Evolutionary conservation across 169 alveolate species (phyloP), one percentile per base, ranked within the genome.

Genomic region (Plasmodium gallinaceum): DNA sequence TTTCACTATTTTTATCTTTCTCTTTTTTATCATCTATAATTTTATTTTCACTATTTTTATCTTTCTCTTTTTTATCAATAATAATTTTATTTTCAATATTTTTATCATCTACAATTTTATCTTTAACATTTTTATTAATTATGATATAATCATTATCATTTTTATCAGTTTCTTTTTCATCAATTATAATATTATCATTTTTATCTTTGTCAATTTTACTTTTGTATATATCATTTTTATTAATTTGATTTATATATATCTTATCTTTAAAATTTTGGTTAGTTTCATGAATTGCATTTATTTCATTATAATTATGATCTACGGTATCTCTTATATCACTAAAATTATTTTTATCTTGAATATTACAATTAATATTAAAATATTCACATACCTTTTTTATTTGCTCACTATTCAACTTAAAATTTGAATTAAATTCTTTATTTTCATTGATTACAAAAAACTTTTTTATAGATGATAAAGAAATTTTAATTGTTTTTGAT

Each of bases 361-460:
- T 24, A 61, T 61, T 39, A 54, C 46, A 43, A n/a, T 71, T 16
- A 12, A 83, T 60, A 18, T 57, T 20, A 58, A 83, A 83, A 68
- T 83, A 42, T 0, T 83, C 74, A 48, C 91, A 68, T 6, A 66
- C 83, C 24, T 45, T 42, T 57, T 57, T 66, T 45, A 83, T 66
- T 51, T 83, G 91, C 8, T 83, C 85, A 9, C n/a, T 22, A 52
- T 46, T 66, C 7, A 83, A 43, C 14, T 18, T 32, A 68, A 51
- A 61, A 42, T 52, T 71, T 18, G 72, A 52, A 32, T 26, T 24
- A 46, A 37, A 68, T 61, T 66, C 91, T 62, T 61, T 83, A 20
- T 61, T 83, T 45, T 83, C 91, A 39, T 83, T 68, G 3, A 83
- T 83, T 16, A 83, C 42, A 57, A 83, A 83, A 24, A 52, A 83